Evolutionary conservation across 257 asterid genomes (phyloP).

Genomic region (Penstemon barbatus): DNA sequence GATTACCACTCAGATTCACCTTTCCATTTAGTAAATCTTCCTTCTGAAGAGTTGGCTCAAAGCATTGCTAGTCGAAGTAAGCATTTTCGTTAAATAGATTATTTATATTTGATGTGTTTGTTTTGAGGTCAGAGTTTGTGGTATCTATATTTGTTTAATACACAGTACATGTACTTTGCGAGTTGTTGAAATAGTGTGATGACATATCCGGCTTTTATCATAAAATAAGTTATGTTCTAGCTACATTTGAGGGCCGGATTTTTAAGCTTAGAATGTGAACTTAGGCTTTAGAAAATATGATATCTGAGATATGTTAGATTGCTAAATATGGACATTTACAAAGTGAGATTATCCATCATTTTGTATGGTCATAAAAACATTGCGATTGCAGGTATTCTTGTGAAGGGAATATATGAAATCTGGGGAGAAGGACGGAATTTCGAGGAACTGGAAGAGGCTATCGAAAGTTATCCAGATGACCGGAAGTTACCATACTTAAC

Average conservation of each 20-base stretch:
- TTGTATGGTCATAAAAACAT: constrained; percentile 25
- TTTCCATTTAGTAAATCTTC: constrained; percentile 84
- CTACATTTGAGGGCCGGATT: too few species aligned
- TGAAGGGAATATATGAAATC: constrained; percentile 89
- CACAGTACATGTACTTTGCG: too few species aligned
- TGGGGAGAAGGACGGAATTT: constrained; percentile 91
- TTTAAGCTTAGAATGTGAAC: too few species aligned
- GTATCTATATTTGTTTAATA: too few species aligned
- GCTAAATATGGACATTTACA: background rate
- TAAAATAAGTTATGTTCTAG: too few species aligned
- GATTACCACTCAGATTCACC: constrained; percentile 90
- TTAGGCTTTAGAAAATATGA: too few species aligned
- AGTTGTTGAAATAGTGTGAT: too few species aligned
- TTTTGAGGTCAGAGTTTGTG: too few species aligned
- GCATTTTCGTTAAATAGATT: background rate
- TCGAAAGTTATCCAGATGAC: constrained; percentile 66
- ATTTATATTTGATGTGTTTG: too few species aligned
- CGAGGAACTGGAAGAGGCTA: constrained; percentile 83
- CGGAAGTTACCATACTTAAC: constrained; percentile 63
- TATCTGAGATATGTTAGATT: constrained; percentile 3
- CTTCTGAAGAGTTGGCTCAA: constrained; percentile 79
- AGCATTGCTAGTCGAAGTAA: constrained; percentile 77
- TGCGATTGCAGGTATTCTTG: constrained; percentile 70
- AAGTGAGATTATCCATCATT: too few species aligned
- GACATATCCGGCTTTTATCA: too few species aligned